Conservation (phyloP, 257 asterid genomes). For the Catharanthus roseus region DNA sequence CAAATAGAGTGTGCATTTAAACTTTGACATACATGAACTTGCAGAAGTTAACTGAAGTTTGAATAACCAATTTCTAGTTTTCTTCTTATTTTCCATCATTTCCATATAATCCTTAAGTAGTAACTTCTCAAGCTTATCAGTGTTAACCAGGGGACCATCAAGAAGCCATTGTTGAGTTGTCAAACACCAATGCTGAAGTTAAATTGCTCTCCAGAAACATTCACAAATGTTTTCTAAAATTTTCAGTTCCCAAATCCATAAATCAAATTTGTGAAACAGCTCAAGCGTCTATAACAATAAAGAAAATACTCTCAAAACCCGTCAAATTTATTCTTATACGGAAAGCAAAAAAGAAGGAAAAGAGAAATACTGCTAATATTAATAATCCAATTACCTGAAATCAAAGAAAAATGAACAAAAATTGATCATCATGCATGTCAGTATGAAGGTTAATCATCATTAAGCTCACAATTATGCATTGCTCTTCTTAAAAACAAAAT, state of each 20-base stretch:
- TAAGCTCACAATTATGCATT: not conserved
- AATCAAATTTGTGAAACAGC: not conserved
- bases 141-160: not conserved
- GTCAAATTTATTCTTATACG: not conserved
- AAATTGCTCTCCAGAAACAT: not conserved
- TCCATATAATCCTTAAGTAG: not conserved
- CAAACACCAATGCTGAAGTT: not conserved
- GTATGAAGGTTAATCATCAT: not conserved
- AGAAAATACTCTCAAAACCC: not conserved
- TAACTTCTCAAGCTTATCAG: not conserved
- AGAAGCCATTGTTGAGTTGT: not conserved
- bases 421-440: constrained; percentile 7
- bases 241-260: not conserved
- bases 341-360: not conserved
- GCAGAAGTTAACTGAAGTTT: not conserved
- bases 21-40: not conserved
- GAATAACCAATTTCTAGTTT: not conserved
- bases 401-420: not conserved
- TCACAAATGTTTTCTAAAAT: not conserved
- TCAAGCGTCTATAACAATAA: not conserved
- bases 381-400: not conserved
- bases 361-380: not conserved
- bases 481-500: not conserved
- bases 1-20: too few relatives aligned
- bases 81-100: not conserved